Conservation (phyloP, 192 early-diverging fungal species). For the Gryganskiella cystojenkinii region DNA sequence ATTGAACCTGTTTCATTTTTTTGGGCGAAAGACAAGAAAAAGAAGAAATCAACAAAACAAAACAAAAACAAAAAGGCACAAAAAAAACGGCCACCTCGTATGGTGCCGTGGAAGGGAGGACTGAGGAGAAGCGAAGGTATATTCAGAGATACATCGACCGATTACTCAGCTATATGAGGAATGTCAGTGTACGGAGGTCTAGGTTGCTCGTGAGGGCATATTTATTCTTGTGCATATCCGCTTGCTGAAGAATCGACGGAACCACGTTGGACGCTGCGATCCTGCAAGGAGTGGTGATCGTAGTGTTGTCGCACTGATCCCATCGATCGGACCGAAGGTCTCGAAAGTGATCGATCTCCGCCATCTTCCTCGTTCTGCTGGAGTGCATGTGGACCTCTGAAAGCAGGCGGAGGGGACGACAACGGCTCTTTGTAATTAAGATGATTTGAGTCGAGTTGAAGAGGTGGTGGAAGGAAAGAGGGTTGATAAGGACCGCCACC, state of each 20-base stretch:
- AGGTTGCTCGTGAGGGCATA: too few relatives aligned
- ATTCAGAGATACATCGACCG: not conserved
- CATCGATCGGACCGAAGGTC: slow-evolving; percentile 11
- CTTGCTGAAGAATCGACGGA: slow-evolving; percentile 8
- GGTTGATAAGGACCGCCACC: slow-evolving; percentile 19
- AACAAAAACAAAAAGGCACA: not conserved
- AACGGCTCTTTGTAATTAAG: slow-evolving; percentile 31
- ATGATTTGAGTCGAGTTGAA: not conserved
- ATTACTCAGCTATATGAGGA: too few relatives aligned
- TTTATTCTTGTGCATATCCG: too few relatives aligned
- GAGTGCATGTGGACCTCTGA: slow-evolving; percentile 26
- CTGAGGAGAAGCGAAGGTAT: too few relatives aligned
- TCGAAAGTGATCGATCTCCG: slow-evolving; percentile 1
- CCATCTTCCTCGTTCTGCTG: slow-evolving; percentile 1
- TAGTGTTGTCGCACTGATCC: not conserved
- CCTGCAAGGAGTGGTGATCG: not conserved
- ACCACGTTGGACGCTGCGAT: not conserved
- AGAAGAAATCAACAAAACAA: not conserved
- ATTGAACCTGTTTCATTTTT: not conserved
- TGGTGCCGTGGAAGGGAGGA: not conserved
- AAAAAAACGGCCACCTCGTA: too few relatives aligned
- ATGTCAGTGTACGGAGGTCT: too few relatives aligned
- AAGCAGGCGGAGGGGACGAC: not conserved
- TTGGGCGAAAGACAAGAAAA: not conserved
- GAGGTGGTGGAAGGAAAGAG: not conserved